Conservation (phyloP, 139 green algal species). For the Gonium pectorale region DNA sequence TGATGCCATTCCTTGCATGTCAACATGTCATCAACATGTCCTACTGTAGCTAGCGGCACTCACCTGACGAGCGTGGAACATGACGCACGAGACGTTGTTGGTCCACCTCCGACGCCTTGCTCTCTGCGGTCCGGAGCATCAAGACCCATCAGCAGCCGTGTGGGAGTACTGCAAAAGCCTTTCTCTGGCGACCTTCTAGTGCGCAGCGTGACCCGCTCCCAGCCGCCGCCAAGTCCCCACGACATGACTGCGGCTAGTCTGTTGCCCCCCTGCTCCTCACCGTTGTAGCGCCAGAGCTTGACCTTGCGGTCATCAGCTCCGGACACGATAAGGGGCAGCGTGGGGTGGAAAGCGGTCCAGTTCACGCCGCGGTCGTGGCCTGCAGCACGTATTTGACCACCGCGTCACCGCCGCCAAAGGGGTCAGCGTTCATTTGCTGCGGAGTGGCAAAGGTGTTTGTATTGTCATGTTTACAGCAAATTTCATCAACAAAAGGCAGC, state of each 20-base stretch:
- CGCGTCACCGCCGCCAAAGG: slow-evolving; percentile 97
- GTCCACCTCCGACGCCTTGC: slow-evolving; percentile 99
- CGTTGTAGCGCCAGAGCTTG: slow-evolving; percentile 99
- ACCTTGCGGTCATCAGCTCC: slow-evolving; percentile 98
- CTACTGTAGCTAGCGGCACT: neutral
- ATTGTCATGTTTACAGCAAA: too few relatives aligned
- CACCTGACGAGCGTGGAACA: slow-evolving; percentile 97
- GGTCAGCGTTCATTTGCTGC: slow-evolving; percentile 93
- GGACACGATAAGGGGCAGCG: slow-evolving; percentile 97
- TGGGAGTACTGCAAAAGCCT: too few relatives aligned
- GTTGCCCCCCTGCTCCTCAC: too few relatives aligned
- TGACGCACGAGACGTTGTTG: slow-evolving; percentile 99
- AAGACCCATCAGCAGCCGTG: too few relatives aligned
- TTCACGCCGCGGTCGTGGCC: slow-evolving; percentile 98
- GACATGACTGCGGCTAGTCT: too few relatives aligned
- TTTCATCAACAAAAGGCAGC: too few relatives aligned
- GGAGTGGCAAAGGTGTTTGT: too few relatives aligned
- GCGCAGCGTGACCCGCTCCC: too few relatives aligned
- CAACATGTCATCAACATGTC: too few relatives aligned
- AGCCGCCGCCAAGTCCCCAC: too few relatives aligned
- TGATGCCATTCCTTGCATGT: too few relatives aligned
- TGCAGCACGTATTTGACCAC: slow-evolving; percentile 99
- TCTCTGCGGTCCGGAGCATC: slow-evolving; percentile 84
- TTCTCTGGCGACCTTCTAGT: too few relatives aligned
- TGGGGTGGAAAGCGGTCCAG: slow-evolving; percentile 98